A percentile compares a stretch with the other conserved stretches of the same genome.
Evolutionary conservation across 2,329 filamentous ascomycete species (phyloP).

Genomic region (Alternaria sp.): DNA sequence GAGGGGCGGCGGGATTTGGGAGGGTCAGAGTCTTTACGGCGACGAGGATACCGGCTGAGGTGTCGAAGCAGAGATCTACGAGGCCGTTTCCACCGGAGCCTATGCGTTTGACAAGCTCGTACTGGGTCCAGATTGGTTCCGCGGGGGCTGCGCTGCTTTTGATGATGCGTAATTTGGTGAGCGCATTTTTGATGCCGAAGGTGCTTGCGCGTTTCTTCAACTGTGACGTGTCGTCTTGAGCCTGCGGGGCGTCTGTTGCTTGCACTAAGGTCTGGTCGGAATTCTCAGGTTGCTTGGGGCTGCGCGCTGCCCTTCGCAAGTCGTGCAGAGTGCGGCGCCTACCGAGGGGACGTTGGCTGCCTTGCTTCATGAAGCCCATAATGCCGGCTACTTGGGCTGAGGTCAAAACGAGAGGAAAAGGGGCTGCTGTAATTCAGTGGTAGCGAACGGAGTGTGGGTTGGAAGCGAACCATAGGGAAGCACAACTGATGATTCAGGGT

Average conservation of each 20-base stretch:
- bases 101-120: not conserved
- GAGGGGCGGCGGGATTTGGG: not conserved
- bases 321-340: not conserved
- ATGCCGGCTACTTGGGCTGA: fast-evolving
- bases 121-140: not conserved
- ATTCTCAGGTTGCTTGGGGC: not conserved
- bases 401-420: not conserved
- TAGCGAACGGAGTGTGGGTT: not conserved
- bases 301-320: not conserved
- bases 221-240: not conserved
- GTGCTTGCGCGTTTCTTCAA: not conserved
- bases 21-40: not conserved
- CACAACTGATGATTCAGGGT: not conserved
- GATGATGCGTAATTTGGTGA: not conserved
- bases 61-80: conserved; percentile 1
- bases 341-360: not conserved
- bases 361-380: not conserved
- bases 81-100: not conserved
- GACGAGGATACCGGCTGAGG: not conserved
- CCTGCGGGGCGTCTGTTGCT: not conserved
- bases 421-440: not conserved
- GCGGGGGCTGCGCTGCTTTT: not conserved
- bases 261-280: not conserved
- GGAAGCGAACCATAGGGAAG: not conserved
- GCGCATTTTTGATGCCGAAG: not conserved